Evolutionary conservation across 108 stramenopile genomes (phyloP).

Genomic region (Nitzschia palea): DNA sequence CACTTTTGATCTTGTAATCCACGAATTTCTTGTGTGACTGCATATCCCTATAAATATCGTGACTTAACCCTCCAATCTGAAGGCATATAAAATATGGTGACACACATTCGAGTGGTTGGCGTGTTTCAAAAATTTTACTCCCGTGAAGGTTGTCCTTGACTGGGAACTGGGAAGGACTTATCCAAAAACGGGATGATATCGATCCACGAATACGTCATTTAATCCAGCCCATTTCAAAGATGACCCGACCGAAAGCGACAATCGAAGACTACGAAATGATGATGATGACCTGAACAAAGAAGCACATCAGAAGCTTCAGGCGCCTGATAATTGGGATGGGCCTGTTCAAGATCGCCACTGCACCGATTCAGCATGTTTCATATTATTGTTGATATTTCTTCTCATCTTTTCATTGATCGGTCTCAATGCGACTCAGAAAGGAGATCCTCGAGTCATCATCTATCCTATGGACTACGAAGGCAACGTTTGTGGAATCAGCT

Average conservation of each 20-base stretch:
- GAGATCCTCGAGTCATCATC: slow-evolving; percentile 65
- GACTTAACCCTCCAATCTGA: no score
- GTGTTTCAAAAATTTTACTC: no score
- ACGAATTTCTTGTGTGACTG: no score
- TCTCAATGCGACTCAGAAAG: slow-evolving; percentile 51
- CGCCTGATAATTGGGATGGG: slow-evolving; percentile 74
- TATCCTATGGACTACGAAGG: slow-evolving; percentile 77
- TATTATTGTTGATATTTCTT: slow-evolving; percentile 25
- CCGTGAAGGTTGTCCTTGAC: no score
- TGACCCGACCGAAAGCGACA: not conserved
- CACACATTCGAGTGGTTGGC: no score
- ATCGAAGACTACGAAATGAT: slow-evolving; percentile 24
- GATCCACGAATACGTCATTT: no score
- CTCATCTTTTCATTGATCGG: slow-evolving; percentile 64
- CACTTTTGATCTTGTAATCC: no score
- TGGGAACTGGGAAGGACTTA: no score
- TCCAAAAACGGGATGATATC: no score
- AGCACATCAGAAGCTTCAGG: slow-evolving; percentile 48
- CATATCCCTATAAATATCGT: no score
- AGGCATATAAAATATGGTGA: no score
- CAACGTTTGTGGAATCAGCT: slow-evolving; percentile 75
- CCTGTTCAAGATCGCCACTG: slow-evolving; percentile 53
- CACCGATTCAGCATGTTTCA: slow-evolving; percentile 67
- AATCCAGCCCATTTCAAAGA: no score
- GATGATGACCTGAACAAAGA: slow-evolving; percentile 20